Conservation (phyloP, 306 rosid species). For the Medicago lupulina region DNA sequence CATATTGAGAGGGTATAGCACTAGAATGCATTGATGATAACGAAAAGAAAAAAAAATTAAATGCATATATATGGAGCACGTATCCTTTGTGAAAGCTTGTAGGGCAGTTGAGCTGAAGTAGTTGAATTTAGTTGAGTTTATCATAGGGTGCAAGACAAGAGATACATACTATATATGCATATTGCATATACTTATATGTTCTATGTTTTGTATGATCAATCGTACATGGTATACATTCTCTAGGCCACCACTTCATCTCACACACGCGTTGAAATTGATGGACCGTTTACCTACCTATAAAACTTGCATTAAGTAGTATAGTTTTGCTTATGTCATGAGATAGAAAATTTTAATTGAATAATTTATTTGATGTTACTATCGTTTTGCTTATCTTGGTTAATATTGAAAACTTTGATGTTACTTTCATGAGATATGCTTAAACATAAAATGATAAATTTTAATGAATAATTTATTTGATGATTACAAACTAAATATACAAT, state of each 20-base stretch:
- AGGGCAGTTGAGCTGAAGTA: constrained; percentile 59
- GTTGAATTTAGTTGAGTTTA: constrained; percentile 57
- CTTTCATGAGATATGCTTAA: too few relatives aligned
- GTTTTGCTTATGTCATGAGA: constrained; percentile 5
- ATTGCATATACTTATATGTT: too few relatives aligned
- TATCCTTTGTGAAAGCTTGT: constrained; percentile 14
- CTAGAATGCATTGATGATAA: constrained; percentile 47
- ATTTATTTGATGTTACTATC: too few relatives aligned
- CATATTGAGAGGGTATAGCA: background rate
- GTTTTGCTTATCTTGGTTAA: too few relatives aligned
- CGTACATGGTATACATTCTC: background rate
- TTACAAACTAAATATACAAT: too few relatives aligned
- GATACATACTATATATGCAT: background rate
- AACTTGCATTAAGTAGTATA: constrained; percentile 2
- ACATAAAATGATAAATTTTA: too few relatives aligned
- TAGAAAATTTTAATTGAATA: too few relatives aligned
- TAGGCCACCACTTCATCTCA: constrained; percentile 5
- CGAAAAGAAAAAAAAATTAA: constrained; percentile 31
- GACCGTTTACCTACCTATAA: constrained; percentile 48
- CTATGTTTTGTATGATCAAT: background rate
- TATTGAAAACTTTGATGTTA: too few relatives aligned
- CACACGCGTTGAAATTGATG: constrained; percentile 25
- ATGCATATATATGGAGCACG: constrained; percentile 32
- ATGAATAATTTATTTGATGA: too few relatives aligned
- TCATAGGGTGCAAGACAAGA: constrained; percentile 45